phyloP scores from a whole-genome alignment of 2,329 filamentous ascomycete species.

The Davidsoniella australis region DNA sequence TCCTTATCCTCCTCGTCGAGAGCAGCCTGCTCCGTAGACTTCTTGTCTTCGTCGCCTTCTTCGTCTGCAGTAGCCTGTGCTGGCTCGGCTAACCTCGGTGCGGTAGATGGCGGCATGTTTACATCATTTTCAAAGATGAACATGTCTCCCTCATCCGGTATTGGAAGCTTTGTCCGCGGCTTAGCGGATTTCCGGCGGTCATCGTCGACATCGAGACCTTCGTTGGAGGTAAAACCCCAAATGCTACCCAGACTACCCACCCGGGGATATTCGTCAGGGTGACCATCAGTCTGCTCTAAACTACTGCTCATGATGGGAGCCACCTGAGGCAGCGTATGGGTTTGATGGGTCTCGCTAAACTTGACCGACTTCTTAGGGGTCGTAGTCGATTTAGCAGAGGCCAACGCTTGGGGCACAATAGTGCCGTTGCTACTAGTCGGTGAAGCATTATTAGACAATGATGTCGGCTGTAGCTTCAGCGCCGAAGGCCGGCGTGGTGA shows the following conservation, averaged over 20 bases:
- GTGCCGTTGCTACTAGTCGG: no score
- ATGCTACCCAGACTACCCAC: neutral
- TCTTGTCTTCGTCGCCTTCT: slow-evolving; percentile 16
- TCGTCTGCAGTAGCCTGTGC: slow-evolving; percentile 21
- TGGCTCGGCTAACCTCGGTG: slow-evolving; percentile 16
- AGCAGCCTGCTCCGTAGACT: neutral
- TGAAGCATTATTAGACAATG: no score
- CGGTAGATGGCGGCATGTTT: slow-evolving; percentile 18
- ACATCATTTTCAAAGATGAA: slow-evolving; percentile 29
- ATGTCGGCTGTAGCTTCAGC: no score
- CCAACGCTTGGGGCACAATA: neutral
- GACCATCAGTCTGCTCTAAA: no score
- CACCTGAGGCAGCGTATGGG: slow-evolving; percentile 1
- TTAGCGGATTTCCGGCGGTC: slow-evolving; percentile 13
- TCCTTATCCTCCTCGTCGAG: slow-evolving; percentile 1
- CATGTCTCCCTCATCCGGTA: slow-evolving; percentile 22
- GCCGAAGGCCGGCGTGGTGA: no score
- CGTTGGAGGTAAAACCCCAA: neutral
- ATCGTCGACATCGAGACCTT: neutral
- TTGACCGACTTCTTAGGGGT: slow-evolving; percentile 10
- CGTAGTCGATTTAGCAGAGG: neutral
- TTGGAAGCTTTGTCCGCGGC: neutral
- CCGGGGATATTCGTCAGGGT: neutral
- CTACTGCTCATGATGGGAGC: neutral
- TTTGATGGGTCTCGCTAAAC: slow-evolving; percentile 6